Evolutionary conservation across 768 basidiomycete species (phyloP), one percentile per base, ranked within the genome.

Genomic region (Kwoniella newhampshirensis): DNA sequence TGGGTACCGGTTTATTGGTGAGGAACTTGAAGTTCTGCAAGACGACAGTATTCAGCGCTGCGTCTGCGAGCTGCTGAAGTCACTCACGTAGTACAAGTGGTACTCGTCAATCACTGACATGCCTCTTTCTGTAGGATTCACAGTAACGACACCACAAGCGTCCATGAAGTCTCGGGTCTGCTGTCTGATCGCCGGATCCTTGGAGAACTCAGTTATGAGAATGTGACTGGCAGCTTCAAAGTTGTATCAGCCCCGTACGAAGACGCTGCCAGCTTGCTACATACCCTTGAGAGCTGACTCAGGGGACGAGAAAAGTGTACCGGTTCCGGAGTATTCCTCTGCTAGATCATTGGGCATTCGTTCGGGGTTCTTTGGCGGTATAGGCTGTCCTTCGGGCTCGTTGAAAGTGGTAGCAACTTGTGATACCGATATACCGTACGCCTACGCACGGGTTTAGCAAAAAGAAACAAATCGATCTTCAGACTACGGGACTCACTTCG

Each of bases 1-100:
- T 82, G 26, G 74, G 73, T 27, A 91, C 81, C 23, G 84, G 85
- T 70, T 96, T 98, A 59, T 87, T 81, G 25, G 81, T 79, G 26
- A 97, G 82, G 78, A 97, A 98, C 81, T 98, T 98, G 83, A 98
- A 98, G 67, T 84, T 86, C 94, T 99, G 67, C 9, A 9, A 51
- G 8, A 2, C 21, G 18, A 13, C 20, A 13, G 36, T 4, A 23
- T 40, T 17, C 3, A 30, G 8, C 3, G 2, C 25, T 4, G 30
- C 47, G 32, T 18, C 6, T 17, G n/a, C 28, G 47, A 8, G 43
- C 13, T 15, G 15, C 60, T 25, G 13, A 56, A 60, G 57, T n/a
- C 4, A 74, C 79, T 55, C 48, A 81, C 81, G 61, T 78, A 78
- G 66, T 79, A 81, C 4, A 79, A 73, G 59, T 82, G 81, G 50